These are phyloP conservation scores for Pichia sorboxylosa DNA, from an alignment of 1,139 yeast genomes.

Conservation along the genomic window DNA sequence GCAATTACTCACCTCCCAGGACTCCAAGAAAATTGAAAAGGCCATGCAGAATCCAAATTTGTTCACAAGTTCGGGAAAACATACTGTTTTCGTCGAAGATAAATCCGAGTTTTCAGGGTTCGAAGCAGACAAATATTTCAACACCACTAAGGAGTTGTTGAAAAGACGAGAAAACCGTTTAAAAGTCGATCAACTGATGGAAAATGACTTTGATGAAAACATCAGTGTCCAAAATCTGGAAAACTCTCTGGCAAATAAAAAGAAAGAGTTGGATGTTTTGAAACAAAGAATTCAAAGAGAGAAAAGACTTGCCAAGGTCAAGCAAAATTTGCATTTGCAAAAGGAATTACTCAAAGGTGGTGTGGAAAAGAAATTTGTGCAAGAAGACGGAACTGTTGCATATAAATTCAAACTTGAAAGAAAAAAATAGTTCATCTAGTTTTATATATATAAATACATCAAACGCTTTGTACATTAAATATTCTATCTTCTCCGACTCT, in stretches of 20 bases:
- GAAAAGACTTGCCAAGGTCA: slow-evolving; percentile 52
- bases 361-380: slow-evolving; percentile 57
- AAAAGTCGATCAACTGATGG: slow-evolving; percentile 47
- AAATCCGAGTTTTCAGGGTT: slow-evolving; percentile 45
- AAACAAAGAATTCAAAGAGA: slow-evolving; percentile 58
- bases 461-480: background rate
- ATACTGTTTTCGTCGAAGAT: slow-evolving; percentile 75
- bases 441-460: too few species aligned
- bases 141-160: slow-evolving; percentile 57
- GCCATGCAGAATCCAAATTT: slow-evolving; percentile 45
- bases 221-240: slow-evolving; percentile 14
- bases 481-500: slow-evolving; percentile 22
- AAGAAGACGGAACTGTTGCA: slow-evolving; percentile 50
- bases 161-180: slow-evolving; percentile 64
- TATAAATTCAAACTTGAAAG: slow-evolving; percentile 85
- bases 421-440: slow-evolving; percentile 38
- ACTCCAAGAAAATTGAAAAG: slow-evolving; percentile 51
- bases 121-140: slow-evolving; percentile 52
- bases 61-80: slow-evolving; percentile 48
- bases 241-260: slow-evolving; percentile 24
- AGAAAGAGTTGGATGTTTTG: slow-evolving; percentile 44
- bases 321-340: slow-evolving; percentile 62
- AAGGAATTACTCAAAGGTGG: slow-evolving; percentile 88
- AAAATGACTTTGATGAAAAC: slow-evolving; percentile 16
- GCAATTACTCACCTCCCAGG: slow-evolving; percentile 63